Evolutionary conservation across 192 early-diverging fungal genomes (phyloP).

Genomic region (Coemansia sp.): DNA sequence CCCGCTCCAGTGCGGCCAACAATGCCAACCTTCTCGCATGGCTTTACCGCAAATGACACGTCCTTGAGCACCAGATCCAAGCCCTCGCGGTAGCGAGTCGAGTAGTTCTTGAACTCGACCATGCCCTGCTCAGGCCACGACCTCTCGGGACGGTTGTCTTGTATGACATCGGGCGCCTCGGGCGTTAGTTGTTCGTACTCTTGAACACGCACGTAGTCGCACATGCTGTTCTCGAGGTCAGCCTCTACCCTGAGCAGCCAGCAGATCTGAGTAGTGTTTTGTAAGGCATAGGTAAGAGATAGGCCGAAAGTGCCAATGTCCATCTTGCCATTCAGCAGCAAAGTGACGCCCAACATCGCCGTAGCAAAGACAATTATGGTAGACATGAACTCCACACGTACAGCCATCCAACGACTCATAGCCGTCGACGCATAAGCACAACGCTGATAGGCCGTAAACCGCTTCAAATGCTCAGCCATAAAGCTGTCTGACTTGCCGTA

Average conservation of each 20-base stretch:
- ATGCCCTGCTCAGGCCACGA: constrained; percentile 75
- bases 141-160: constrained; percentile 55
- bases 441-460: constrained; percentile 74
- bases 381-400: constrained; percentile 79
- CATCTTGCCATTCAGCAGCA: constrained; percentile 56
- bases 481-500: constrained; percentile 62
- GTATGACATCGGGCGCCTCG: constrained; percentile 76
- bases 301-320: constrained; percentile 73
- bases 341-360: constrained; percentile 67
- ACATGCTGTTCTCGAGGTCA: constrained; percentile 77
- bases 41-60: constrained; percentile 33
- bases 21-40: constrained; percentile 60
- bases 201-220: constrained; percentile 75
- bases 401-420: constrained; percentile 66
- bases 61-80: constrained; percentile 77
- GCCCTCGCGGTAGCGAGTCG: constrained; percentile 77
- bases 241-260: constrained; percentile 86
- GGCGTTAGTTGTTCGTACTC: constrained; percentile 78
- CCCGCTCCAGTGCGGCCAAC: constrained; percentile 71
- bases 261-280: constrained; percentile 79
- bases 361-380: constrained; percentile 78
- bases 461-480: constrained; percentile 66
- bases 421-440: constrained; percentile 75
- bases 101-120: constrained; percentile 76
- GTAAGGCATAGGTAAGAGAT: constrained; percentile 65